A percentile compares a stretch with the other conserved stretches of the same genome.
Conservation (phyloP, 148 eudicot species). For the Diospyros lotus region DNA sequence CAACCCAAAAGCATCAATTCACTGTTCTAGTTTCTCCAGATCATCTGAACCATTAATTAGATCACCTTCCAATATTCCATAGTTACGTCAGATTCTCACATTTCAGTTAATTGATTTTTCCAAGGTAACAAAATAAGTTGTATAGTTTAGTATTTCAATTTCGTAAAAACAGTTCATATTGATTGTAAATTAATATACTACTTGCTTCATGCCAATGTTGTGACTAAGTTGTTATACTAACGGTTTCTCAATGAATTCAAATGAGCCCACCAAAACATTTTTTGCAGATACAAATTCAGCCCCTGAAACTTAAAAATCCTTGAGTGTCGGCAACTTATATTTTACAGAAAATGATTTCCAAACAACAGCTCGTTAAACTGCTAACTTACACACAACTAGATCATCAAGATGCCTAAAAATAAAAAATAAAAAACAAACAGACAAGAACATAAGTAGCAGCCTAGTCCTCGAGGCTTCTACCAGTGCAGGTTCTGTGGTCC, state of each 20-base stretch:
- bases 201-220: background rate
- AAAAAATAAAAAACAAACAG: too few relatives aligned
- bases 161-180: background rate
- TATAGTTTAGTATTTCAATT: background rate
- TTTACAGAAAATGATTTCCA: background rate
- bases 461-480: too few relatives aligned
- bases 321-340: background rate
- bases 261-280: too few relatives aligned
- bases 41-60: slow-evolving; percentile 29
- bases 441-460: too few relatives aligned
- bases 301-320: background rate
- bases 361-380: background rate
- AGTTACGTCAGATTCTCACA: background rate
- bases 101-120: slow-evolving; percentile 12
- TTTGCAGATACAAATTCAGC: background rate
- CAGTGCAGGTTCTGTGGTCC: too few relatives aligned
- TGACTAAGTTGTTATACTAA: background rate
- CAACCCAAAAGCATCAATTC: slow-evolving; percentile 18
- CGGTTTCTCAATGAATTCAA: background rate
- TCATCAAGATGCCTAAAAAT: background rate
- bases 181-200: background rate
- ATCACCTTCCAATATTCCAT: slow-evolving; percentile 18
- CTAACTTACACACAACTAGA: background rate
- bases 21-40: slow-evolving; percentile 32
- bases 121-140: background rate